Base-by-base conservation (phyloP, 306 rosid genomes). In the Astragalus membranaceus region DNA sequence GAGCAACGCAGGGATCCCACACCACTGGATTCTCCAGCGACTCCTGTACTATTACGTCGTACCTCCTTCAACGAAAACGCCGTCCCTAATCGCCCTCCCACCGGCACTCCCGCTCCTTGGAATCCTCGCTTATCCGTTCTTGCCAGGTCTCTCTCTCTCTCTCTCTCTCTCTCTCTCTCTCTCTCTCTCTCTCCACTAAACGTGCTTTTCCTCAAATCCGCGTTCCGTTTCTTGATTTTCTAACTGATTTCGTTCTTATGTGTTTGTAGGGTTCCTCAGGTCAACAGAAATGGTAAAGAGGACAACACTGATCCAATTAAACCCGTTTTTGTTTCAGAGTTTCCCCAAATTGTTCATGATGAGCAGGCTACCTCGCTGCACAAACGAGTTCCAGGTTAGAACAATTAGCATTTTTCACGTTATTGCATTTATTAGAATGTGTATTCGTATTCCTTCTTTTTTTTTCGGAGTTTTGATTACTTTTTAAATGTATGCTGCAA, bases 101-200 rank as follows among this genome's bases (percentile, higher is more conserved):
- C 96, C 70, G 98, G 98, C 57, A 94, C 98, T 17, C 98, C 97
- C 33, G 98, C 97, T 35, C 96, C 97, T 8, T 94, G 98, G 98
- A 89, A 88, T 75, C 94, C 97, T 76, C 96, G 96, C 78, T 83
- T 90, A 51, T 93, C 98, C 0, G 92, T 93, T 11, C 89, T 93
- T 11, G 97, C 98, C 63, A 87, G 98, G 98, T 48, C 14, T 3
- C 17, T 20, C 39, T 63, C 23, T 61, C 20, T 20, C 12, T 23
- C 32, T 41, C 30, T 20, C 39, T 63, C 23, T 61, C 20, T 20
- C 12, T 23, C 32, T 41, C 30, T 48, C 14, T 3, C 17, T 20
- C 39, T 63, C 23, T 61, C 20, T 20, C 12, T 23, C 32, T 41
- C 30, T 26, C 30, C 2, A 26, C 30, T 26, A 4, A 70, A 41